Base-by-base conservation (phyloP, 78 protist genomes). In the Anaeramoeba ignava region DNA sequence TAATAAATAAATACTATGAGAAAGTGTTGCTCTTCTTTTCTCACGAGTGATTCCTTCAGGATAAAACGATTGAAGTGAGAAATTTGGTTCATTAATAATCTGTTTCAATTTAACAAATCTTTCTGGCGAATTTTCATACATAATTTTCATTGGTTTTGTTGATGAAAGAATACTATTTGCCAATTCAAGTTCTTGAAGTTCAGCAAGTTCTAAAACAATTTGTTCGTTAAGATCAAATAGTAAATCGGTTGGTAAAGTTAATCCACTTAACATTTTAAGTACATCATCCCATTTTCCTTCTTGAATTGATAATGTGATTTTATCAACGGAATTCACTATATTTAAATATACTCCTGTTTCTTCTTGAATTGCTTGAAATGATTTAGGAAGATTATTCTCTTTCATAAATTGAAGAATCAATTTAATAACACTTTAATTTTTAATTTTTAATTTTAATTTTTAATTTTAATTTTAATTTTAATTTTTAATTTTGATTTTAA, bases 211-310 rank as follows among this genome's bases (percentile, higher is more conserved):
- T 36, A 86, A 2, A 12, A 79, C 82, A n/a, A 88, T 41, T 39
- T 92, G 96, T 80, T 93, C 96, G 86, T 89, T 91, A 34, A 93
- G 39, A 68, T 83, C 92, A 3, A 79, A 2, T 3, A 90, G 37
- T 8, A 68, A 40, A 17, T 33, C 36, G 1, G 33, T 27, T 33
- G 94, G 86, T 38, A 93, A 54, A 81, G 39, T 33, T 36, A 93
- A 79, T 2, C 80, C 3, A 78, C 85, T 67, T 40, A 91, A n/a
- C 1, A 78, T 83, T 1, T 80, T 0, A 38, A 93, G 34, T 34
- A 93, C 95, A 1, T 38, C 67, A 41, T 93, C 95, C 96, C 96
- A 93, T 8, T 80, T 78, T 3, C 96, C 96, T 36, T 31, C 23
- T 33, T n/a, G 82, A 1, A 91, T 40, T 88, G 91, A 88, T 40